Conservation (phyloP, 2,329 filamentous ascomycete genomes). For the Hypoxylon sp. region DNA sequence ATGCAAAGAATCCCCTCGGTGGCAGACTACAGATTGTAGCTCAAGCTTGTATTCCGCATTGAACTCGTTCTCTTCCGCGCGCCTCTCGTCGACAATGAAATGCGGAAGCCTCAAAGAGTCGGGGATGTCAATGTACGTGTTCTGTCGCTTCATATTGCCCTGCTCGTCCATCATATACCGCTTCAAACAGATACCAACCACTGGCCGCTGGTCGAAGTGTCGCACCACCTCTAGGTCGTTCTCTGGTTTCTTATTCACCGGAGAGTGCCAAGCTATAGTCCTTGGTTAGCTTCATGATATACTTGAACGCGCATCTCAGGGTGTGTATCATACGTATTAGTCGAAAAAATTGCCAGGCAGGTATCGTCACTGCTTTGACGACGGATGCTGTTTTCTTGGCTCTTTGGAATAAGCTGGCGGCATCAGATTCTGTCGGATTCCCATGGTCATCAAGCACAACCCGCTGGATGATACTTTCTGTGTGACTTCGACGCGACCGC, state of each 20-base stretch:
- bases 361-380: slow-evolving; percentile 88
- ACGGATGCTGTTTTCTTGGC: slow-evolving; percentile 57
- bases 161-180: slow-evolving; percentile 79
- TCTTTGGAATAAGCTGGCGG: slow-evolving; percentile 53
- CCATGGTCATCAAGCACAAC: slow-evolving; percentile 62
- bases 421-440: slow-evolving; percentile 53
- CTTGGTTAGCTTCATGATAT: slow-evolving; percentile 45
- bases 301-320: background rate
- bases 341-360: slow-evolving; percentile 97
- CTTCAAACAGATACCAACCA: slow-evolving; percentile 92
- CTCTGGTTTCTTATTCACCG: slow-evolving; percentile 58
- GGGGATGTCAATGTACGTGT: slow-evolving; percentile 91
- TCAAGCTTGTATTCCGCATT: slow-evolving; percentile 93
- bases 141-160: slow-evolving; percentile 73
- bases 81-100: slow-evolving; percentile 83
- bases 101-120: slow-evolving; percentile 81
- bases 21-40: slow-evolving; percentile 90
- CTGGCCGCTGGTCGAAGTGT: slow-evolving; percentile 84
- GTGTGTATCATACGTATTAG: slow-evolving; percentile 77
- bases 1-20: slow-evolving; percentile 83
- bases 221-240: slow-evolving; percentile 84
- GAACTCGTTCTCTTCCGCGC: slow-evolving; percentile 69
- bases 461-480: slow-evolving; percentile 68
- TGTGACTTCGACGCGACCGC: slow-evolving; percentile 47
- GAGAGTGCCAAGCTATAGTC: slow-evolving; percentile 80